Base-by-base conservation (phyloP, 2,329 filamentous ascomycete genomes). In the Bipolaris bicolor region DNA sequence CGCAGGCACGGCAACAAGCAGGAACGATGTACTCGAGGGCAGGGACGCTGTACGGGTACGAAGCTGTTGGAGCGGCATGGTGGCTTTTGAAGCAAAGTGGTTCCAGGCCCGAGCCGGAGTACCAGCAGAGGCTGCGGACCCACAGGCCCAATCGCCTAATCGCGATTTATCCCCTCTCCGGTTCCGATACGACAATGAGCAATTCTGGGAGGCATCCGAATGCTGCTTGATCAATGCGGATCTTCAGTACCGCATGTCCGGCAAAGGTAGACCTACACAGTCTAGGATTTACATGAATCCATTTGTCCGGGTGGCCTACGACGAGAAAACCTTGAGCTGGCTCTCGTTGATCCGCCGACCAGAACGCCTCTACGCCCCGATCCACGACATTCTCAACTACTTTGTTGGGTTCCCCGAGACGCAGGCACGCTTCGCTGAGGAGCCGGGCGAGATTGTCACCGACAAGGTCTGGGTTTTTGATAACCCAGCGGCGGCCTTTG, bases 1-100 rank as follows among this genome's bases (percentile, higher is more conserved):
- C 44, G 78, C 77, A 1, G 84, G 84, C 1, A 72, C 82, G 13
- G 85, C 79, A 0, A 70, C 66, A n/a, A 80, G 76, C 77, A 81
- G 89, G 43, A 78, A 80, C 4, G 88, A 90, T 69, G 86, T 91
- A 16, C 73, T 90, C 1, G 78, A 78, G 0, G 84, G 86, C 53
- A 82, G 73, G 36, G 86, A 88, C 63, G 84, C 88, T 0, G 89
- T 92, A 1, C 83, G 86, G 7, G 89, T 92, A 1, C 84, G 83
- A 65, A 88, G 87, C 62, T 92, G 90, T 76, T 92, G 90, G 90
- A 88, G 89, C 50, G 90, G 90, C 20, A 91, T 92, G 84, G 87
- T 86, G 2, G 85, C 85, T 2, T 88, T 88, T 74, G 83, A 88
- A 68, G 86, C 84, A 1, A 76, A 77, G 45, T 86, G 84, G 73